Evolutionary conservation across 1,284 basidiomycete species (phyloP), one percentile per base, ranked within the genome.

Genomic region (Sporisorium iseilematis-ciliati): DNA sequence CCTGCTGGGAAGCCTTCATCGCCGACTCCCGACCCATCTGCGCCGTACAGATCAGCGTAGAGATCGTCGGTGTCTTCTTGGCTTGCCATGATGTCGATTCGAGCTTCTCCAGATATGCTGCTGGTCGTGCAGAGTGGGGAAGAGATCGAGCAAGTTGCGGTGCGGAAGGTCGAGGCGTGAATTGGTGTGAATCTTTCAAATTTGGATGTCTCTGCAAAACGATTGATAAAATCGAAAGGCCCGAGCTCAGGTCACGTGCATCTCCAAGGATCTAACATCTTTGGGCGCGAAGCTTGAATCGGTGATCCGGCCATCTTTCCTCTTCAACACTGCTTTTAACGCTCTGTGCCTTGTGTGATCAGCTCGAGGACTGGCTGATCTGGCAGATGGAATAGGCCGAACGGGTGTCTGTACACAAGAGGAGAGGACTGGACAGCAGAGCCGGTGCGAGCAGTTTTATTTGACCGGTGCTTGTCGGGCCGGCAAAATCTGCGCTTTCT

Each of bases 21-120:
- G 43, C 57, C 70, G 14, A 41, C 64, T 41, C 57, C 65, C 10
- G 64, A 54, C 25, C 61, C 76, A 33, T 63, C 65, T 12, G 58
- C 71, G 31, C 67, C 78, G 55, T 82, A 82, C 35, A 82, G 72
- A 54, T 82, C 80, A 29, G 77, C 75, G 40, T 82, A 82, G 46
- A 82, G 77, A 54, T 80, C 80, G 64, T 80, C 79, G 29, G 70
- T 74, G 26, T 80, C 77, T 55, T 78, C 74, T 40, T 68, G 53
- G 48, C 65, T 69, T 2, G 74, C 70, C 78, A 76, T 80, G 21
- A 16, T 65, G 54, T 54, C 35, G 5, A 14, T 7, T 26, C 26
- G 26, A 25, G 35, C 21, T 38, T 26, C 20, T 20, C 8, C 18
- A 16, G 2, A 7, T 23, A 31, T 31, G 29, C 21, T 48, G 48